Conservation (phyloP, 179 eudicot species). For the Kewa caespitosa region DNA sequence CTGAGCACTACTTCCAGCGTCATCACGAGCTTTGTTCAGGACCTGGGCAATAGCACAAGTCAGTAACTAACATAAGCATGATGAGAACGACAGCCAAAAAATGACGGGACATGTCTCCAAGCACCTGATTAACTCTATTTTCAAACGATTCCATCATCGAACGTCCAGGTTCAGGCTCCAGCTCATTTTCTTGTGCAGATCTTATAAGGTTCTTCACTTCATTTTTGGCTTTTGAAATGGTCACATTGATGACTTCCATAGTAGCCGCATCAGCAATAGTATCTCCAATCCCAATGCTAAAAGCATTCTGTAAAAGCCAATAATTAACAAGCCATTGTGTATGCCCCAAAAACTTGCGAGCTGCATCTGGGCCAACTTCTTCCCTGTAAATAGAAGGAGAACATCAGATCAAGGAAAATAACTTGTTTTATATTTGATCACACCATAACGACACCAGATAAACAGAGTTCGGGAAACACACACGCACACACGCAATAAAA, state of each 20-base stretch:
- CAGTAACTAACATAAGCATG: conserved; percentile 2
- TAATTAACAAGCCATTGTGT: conserved; percentile 99
- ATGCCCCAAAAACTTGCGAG: conserved; percentile 96
- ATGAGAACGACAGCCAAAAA: not conserved
- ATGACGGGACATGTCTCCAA: not conserved
- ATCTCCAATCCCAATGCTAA: conserved; percentile 98
- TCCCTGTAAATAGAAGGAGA: conserved; percentile 54
- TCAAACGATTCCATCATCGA: conserved; percentile 99
- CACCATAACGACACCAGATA: no score
- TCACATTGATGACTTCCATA: conserved; percentile 92
- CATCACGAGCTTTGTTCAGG: conserved; percentile 99
- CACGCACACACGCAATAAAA: no score
- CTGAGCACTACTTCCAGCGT: conserved; percentile 99
- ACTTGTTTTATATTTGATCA: not conserved
- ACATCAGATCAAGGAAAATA: not conserved
- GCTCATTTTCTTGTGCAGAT: conserved; percentile 66
- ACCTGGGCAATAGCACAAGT: conserved; percentile 47
- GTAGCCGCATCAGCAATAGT: conserved; percentile 97
- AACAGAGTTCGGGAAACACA: not conserved
- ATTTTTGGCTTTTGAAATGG: conserved; percentile 87
- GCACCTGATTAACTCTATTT: conserved; percentile 96
- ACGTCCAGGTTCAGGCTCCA: conserved; percentile 99
- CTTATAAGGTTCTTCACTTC: conserved; percentile 87
- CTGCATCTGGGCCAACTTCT: conserved; percentile 99
- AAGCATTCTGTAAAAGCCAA: conserved; percentile 92